Evolutionary conservation across 345 rosid species (phyloP).

Genomic region (Ceriops decandra): DNA sequence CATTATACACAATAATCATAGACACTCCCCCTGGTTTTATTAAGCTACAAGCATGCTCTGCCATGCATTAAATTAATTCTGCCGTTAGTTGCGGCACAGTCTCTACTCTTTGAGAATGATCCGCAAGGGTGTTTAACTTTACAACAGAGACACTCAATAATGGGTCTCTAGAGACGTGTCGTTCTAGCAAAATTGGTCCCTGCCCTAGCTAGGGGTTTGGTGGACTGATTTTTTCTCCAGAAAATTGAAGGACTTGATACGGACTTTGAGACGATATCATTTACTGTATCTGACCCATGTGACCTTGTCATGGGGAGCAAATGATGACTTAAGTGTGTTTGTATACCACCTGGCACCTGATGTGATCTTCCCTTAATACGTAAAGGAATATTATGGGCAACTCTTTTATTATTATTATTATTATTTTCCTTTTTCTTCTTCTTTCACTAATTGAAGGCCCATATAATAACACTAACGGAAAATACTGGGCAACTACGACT

Average conservation of each 20-base stretch:
- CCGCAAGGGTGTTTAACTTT: not conserved
- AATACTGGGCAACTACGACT: no score
- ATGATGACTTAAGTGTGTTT: slow-evolving; percentile 20
- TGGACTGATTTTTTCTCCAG: not conserved
- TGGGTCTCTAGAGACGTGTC: slow-evolving; percentile 14
- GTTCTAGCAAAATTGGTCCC: slow-evolving; percentile 28
- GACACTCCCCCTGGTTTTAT: not conserved
- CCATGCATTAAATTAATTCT: no score
- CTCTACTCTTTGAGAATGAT: no score
- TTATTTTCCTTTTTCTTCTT: no score
- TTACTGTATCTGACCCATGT: slow-evolving; percentile 28
- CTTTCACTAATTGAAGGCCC: no score
- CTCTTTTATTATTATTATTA: no score
- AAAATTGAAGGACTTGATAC: slow-evolving; percentile 12
- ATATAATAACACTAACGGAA: no score
- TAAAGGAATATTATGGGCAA: no score
- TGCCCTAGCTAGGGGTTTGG: slow-evolving; percentile 4
- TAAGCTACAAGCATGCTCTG: not conserved
- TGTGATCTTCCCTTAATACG: no score
- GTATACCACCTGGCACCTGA: not conserved
- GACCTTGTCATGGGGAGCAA: slow-evolving; percentile 35
- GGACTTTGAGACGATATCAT: slow-evolving; percentile 9
- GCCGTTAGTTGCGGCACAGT: no score
- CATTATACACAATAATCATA: not conserved
- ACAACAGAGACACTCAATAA: slow-evolving; percentile 10